Percentiles rank a stretch among this genome's conserved stretches.
Evolutionary conservation across 2,329 filamentous ascomycete genomes (phyloP).

Genomic region (Ilyonectria sp.): DNA sequence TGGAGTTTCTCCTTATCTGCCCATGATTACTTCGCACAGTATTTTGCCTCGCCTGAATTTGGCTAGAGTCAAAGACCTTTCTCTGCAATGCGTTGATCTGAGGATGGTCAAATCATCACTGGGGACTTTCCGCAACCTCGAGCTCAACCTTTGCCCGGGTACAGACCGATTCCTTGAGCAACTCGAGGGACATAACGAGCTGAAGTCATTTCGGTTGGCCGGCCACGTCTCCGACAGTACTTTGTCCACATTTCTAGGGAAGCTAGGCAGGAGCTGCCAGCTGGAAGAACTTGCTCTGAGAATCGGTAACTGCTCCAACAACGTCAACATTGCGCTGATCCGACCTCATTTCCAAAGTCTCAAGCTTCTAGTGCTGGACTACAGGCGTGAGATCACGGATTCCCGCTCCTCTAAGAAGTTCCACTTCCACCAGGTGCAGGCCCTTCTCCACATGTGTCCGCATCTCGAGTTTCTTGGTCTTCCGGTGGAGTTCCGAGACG

Average conservation of each 20-base stretch:
- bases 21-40: no score
- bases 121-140: not conserved
- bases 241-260: not conserved
- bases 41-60: no score
- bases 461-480: not conserved
- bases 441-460: not conserved
- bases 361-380: constrained; percentile 1
- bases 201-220: not conserved
- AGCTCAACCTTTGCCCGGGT: not conserved
- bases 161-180: not conserved
- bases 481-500: not conserved
- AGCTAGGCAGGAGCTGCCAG: not conserved
- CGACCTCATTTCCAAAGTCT: not conserved
- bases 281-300: not conserved
- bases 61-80: not conserved
- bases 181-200: not conserved
- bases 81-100: not conserved
- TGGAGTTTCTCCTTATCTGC: no score
- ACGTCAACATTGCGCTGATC: not conserved
- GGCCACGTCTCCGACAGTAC: not conserved
- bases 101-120: not conserved
- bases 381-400: not conserved
- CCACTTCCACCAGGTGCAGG: not conserved
- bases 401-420: not conserved
- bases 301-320: not conserved